These are phyloP conservation scores for Tricholoma flavovirens DNA, from an alignment of 768 basidiomycete species.

Conservation along the genomic window DNA sequence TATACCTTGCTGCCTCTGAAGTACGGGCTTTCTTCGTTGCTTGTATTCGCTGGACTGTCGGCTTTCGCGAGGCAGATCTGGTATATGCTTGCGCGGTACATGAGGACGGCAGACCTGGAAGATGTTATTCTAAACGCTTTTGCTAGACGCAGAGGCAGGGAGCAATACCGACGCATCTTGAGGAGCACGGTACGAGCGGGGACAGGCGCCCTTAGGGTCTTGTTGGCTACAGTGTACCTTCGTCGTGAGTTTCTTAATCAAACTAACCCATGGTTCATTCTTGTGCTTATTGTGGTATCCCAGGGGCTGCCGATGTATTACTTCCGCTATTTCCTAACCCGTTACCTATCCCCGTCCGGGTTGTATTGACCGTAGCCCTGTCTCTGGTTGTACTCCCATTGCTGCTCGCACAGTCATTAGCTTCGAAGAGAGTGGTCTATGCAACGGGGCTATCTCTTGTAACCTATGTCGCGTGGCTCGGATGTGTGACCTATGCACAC, in stretches of 20 bases:
- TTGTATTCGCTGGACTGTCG: constrained; percentile 52
- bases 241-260: constrained; percentile 42
- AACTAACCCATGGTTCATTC: background rate
- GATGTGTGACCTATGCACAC: constrained; percentile 47
- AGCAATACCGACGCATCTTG: constrained; percentile 37
- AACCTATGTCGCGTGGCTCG: constrained; percentile 59
- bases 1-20: constrained; percentile 42
- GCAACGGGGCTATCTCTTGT: constrained; percentile 54
- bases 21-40: constrained; percentile 42
- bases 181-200: constrained; percentile 38
- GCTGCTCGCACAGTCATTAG: constrained; percentile 50
- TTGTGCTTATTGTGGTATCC: constrained; percentile 2
- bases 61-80: constrained; percentile 63
- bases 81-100: constrained; percentile 73
- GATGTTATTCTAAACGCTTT: constrained; percentile 61
- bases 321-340: constrained; percentile 41
- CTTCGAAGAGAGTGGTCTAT: constrained; percentile 47
- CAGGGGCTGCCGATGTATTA: constrained; percentile 51
- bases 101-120: constrained; percentile 58
- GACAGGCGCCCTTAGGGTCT: constrained; percentile 40
- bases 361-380: constrained; percentile 35
- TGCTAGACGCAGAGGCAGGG: constrained; percentile 49
- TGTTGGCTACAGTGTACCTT: constrained; percentile 58
- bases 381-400: constrained; percentile 43
- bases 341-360: constrained; percentile 28